These are phyloP conservation scores for Colletotrichum gigasporum DNA, from an alignment of 2,329 filamentous ascomycete genomes.

Conservation along the genomic window DNA sequence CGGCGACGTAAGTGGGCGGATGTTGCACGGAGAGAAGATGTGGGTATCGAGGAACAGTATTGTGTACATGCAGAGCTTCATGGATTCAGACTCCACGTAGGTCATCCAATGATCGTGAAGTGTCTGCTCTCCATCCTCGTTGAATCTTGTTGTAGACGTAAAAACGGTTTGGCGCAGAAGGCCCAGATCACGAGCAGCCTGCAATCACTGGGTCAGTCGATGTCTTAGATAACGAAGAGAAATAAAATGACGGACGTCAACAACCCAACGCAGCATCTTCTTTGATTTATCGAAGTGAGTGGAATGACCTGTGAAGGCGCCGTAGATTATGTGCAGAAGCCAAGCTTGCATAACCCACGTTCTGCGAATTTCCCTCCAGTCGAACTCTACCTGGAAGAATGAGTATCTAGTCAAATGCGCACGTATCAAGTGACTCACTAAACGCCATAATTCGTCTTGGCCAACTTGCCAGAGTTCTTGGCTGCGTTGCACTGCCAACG, in stretches of 20 bases:
- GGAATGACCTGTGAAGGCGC: constrained; percentile 39
- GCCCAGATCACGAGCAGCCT: constrained; percentile 39
- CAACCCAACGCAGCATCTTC: constrained; percentile 38
- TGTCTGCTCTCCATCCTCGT: constrained; percentile 53
- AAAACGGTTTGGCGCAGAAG: constrained; percentile 37
- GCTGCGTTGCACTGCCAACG: constrained; percentile 18
- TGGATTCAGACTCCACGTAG: constrained; percentile 41
- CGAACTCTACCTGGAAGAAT: constrained; percentile 33
- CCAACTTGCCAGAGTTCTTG: constrained; percentile 34
- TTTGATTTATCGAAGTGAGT: constrained; percentile 37
- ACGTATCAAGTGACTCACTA: constrained; percentile 1
- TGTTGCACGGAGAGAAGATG: constrained; percentile 41
- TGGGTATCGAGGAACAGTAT: constrained; percentile 42
- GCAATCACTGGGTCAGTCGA: background rate
- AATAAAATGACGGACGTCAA: constrained; percentile 36
- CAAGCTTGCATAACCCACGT: constrained; percentile 41
- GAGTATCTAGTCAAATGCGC: background rate
- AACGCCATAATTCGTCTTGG: constrained; percentile 19
- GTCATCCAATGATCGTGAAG: constrained; percentile 36
- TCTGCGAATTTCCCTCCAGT: constrained; percentile 36
- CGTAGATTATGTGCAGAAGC: constrained; percentile 42
- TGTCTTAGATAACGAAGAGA: background rate
- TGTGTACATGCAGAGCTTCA: constrained; percentile 41
- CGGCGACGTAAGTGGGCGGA: constrained; percentile 39
- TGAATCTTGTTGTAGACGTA: constrained; percentile 50